Evolutionary conservation across 176 grass and related monocot species (phyloP), one percentile per base, ranked within the genome.

Genomic region (Pontederia paniculata): DNA sequence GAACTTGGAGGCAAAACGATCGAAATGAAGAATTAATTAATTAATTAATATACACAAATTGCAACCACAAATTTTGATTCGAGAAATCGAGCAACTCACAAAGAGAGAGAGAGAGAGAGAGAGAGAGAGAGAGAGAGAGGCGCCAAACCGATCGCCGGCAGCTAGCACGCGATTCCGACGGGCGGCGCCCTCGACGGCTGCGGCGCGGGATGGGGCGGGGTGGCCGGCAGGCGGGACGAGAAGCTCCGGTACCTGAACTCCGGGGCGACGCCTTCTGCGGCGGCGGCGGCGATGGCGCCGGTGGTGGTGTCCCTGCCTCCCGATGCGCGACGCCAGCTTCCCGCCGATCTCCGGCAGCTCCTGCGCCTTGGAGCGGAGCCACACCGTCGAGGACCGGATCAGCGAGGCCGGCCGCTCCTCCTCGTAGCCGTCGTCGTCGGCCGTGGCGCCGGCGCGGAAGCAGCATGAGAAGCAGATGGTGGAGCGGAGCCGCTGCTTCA

Each of bases 381-480:
- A 85, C 0, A 73, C 65, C 8, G 82, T 60, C 12, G 82, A 74
- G 0, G 82, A 80, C 16, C 70, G 54, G 52, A 85, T 68, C 42
- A 80, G 48, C 1, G 72, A 63, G 19, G 77, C 62, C 9, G 62
- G 68, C 17, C 55, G 61, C 14, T 46, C 54, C 17, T 43, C 48
- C 1, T 17, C 52, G 18, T 65, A 58, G 3, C n/a, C 20, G 17
- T 64, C 45, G 58, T 5, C 45, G 50, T 48, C 16, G 16, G 21
- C 12, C 9, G 50, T 22, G 3, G 13, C 44, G 43, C 12, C 21
- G 69, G 17, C 48, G 48, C 57, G 28, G 56, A 62, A 72, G 69
- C 69, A 72, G 57, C 69, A 72, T 45, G 57, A 72, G 57, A 42
- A 60, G 57, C 69, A 72, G 69, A 61, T n/a, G 28, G 56, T 52